Base-by-base conservation (phyloP, 169 alveolate species). In the Theileria sp. region DNA sequence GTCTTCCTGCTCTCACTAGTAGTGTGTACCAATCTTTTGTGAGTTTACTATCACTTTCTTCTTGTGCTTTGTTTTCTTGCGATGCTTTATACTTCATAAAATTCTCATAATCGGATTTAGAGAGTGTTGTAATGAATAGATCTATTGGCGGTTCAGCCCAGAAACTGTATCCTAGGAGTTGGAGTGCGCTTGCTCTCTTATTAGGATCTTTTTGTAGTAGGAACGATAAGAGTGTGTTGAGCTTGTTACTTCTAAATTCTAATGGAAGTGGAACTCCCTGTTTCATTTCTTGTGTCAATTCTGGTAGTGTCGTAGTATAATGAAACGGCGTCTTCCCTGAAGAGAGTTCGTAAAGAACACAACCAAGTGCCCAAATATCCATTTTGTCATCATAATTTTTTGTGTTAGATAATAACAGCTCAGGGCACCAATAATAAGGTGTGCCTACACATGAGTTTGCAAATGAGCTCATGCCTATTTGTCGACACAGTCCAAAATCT, bases 351-450 rank as follows among this genome's bases (percentile, higher is more conserved):
- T 95, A 96, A 15, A 96, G 81, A 25, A 96, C 93, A 56, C 98
- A 95, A 13, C 99, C 99, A 54, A 94, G 78, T 19, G 98, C 95
- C 95, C 97, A 94, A 87, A 94, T 97, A 72, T 96, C 98, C 82
- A 96, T 93, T 78, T 95, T 95, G 86, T 97, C 98, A 91, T 97
- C 97, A 84, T 97, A 97, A 73, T 92, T 93, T 71, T 93, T 92
- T 50, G 95, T 97, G 26, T 93, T 89, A 15, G 92, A 90, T 26
- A 90, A 65, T 17, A 97, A 89, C 54, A 95, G 93, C 81, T 97
- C 99, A 0, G 99, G 99, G 64, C 98, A 94, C 99, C 98, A 96
- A 87, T 97, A 97, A 83, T 96, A 96, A 0, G 99, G 99, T 15
- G 98, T 96, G 13, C 98, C 98, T 12, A 96, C 98, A 73, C 97